Conservation (phyloP, 495 filamentous ascomycete genomes). For the Talaromyces nanjingensis region DNA sequence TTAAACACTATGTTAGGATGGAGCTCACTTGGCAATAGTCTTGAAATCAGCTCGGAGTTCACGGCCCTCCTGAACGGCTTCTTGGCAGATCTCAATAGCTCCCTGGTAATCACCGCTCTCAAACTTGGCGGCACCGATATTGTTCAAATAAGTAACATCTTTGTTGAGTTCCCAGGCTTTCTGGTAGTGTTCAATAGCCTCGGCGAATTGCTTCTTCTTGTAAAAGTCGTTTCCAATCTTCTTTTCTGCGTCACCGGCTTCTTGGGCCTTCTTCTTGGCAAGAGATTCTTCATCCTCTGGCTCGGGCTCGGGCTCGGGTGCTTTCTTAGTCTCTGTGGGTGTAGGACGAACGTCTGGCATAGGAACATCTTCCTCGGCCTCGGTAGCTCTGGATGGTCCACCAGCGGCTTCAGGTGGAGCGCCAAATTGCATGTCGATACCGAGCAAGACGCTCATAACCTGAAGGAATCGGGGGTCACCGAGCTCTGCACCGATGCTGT, state of each 20-base stretch:
- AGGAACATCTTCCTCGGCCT: conserved; percentile 65
- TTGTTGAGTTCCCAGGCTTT: conserved; percentile 94
- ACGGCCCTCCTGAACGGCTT: conserved; percentile 83
- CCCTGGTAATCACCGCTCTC: conserved; percentile 92
- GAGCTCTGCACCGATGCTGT: conserved; percentile 70
- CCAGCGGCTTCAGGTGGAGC: conserved; percentile 45
- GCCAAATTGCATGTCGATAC: conserved; percentile 87
- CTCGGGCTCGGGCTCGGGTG: conserved; percentile 56
- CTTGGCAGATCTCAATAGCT: conserved; percentile 76
- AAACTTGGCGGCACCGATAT: conserved; percentile 87
- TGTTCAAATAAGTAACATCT: conserved; percentile 97
- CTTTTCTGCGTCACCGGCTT: conserved; percentile 91
- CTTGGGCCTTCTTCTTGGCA: conserved; percentile 83
- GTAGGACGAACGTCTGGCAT: conserved; percentile 65
- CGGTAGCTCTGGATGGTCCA: conserved; percentile 31
- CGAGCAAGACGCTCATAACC: conserved; percentile 88
- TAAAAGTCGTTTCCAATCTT: conserved; percentile 89
- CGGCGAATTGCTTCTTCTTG: conserved; percentile 95
- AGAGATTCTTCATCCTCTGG: conserved; percentile 71
- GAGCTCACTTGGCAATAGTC: conserved; percentile 76
- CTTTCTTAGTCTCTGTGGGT: conserved; percentile 45
- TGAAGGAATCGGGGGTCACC: conserved; percentile 87
- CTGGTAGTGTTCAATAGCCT: conserved; percentile 88
- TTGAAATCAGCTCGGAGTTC: conserved; percentile 91
- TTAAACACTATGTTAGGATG: neutral